Conservation (phyloP, 2,329 filamentous ascomycete species). For the Conoideocrella luteorostrata region DNA sequence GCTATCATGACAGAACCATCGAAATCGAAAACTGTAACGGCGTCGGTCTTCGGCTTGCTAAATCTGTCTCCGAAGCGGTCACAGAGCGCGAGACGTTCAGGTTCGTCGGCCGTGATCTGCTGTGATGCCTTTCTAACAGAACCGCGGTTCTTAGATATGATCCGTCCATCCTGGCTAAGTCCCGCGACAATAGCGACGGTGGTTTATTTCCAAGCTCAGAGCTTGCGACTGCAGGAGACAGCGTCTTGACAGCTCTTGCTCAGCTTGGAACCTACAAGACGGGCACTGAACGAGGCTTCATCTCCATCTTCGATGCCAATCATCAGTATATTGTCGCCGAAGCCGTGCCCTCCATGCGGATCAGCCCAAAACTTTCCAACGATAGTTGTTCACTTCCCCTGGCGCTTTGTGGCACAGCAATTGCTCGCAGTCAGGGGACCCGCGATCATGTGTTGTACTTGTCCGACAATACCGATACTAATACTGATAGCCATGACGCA, state of each 20-base stretch:
- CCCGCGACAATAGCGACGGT: no score
- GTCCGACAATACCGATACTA: neutral
- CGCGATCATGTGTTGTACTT: constrained; percentile 22
- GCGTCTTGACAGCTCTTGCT: constrained; percentile 40
- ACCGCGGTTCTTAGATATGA: no score
- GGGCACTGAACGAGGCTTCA: constrained; percentile 34
- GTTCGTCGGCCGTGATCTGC: no score
- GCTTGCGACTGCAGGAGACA: constrained; percentile 25
- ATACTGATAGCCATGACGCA: neutral
- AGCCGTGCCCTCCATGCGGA: constrained; percentile 34
- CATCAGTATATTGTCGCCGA: constrained; percentile 46
- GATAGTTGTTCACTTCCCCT: constrained; percentile 13
- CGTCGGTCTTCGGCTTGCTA: no score
- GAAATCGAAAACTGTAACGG: no score
- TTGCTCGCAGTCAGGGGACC: constrained; percentile 21
- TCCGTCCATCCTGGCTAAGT: no score
- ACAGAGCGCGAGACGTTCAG: no score
- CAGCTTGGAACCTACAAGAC: constrained; percentile 41
- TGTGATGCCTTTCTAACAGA: no score
- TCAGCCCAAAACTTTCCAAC: constrained; percentile 20
- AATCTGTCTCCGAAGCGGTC: no score
- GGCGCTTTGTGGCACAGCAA: constrained; percentile 24
- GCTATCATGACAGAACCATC: no score
- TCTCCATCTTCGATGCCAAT: constrained; percentile 44
- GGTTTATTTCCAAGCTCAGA: constrained; percentile 19